Evolutionary conservation across 495 filamentous ascomycete genomes (phyloP).

Genomic region (Hypoxylon fragiforme): DNA sequence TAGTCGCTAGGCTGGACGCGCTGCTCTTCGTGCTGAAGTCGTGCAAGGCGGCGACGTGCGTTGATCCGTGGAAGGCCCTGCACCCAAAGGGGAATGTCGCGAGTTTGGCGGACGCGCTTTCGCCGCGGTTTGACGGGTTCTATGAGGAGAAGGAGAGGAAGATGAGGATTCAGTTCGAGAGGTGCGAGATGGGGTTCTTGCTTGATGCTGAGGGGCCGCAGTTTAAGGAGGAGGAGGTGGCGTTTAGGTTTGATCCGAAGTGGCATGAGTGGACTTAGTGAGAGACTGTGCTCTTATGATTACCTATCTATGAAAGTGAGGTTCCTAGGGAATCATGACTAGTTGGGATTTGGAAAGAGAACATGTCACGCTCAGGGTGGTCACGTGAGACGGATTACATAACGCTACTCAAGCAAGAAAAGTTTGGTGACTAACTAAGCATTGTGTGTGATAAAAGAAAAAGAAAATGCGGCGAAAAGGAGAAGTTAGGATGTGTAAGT

Average conservation of each 20-base stretch:
- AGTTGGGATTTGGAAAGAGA: too few relatives aligned
- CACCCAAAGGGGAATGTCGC: slow-evolving; percentile 55
- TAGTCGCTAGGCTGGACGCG: slow-evolving; percentile 59
- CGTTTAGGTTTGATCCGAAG: slow-evolving; percentile 12
- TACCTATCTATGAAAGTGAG: too few relatives aligned
- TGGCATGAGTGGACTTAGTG: slow-evolving; percentile 26
- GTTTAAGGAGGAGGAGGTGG: slow-evolving; percentile 37
- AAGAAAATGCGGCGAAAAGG: too few relatives aligned
- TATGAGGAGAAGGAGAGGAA: slow-evolving; percentile 51
- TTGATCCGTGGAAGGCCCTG: slow-evolving; percentile 61
- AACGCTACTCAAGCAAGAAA: too few relatives aligned
- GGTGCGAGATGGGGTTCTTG: slow-evolving; percentile 64
- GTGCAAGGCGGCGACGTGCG: slow-evolving; percentile 60
- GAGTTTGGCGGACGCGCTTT: slow-evolving; percentile 50
- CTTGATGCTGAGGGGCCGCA: slow-evolving; percentile 65
- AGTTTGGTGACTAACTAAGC: too few relatives aligned
- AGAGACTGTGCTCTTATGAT: too few relatives aligned
- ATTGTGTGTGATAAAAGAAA: too few relatives aligned
- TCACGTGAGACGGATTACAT: too few relatives aligned
- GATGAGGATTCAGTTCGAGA: slow-evolving; percentile 54
- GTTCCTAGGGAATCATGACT: too few relatives aligned
- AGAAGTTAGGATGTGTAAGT: too few relatives aligned
- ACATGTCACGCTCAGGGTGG: too few relatives aligned
- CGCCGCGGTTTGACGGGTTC: slow-evolving; percentile 57
- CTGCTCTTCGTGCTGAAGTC: slow-evolving; percentile 67